phyloP scores from a whole-genome alignment of 23 red algal genomes.

The Pyropia haitanensis region DNA sequence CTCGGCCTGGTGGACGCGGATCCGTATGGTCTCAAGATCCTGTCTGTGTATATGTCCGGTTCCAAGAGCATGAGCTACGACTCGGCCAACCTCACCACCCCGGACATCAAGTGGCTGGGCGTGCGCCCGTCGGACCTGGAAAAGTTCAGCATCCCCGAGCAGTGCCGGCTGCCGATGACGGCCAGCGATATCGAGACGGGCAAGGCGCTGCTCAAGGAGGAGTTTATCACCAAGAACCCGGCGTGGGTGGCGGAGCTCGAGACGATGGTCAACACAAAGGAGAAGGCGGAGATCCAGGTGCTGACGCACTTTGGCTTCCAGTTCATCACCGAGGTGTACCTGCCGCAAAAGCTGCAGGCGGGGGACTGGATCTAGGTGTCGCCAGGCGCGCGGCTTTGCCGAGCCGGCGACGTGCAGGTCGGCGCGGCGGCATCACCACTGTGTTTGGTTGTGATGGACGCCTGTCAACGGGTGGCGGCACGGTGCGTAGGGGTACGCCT shows the following conservation, averaged over 20 bases:
- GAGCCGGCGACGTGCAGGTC: too few relatives aligned
- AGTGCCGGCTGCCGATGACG: constrained; percentile 81
- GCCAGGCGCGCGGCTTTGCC: too few relatives aligned
- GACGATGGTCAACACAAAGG: constrained; percentile 88
- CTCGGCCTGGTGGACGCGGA: constrained; percentile 92
- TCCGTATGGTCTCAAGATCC: constrained; percentile 89
- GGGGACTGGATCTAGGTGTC: constrained; percentile 69
- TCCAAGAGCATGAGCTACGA: constrained; percentile 96
- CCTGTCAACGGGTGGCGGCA: too few relatives aligned
- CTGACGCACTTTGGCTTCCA: constrained; percentile 89
- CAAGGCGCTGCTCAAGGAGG: constrained; percentile 83
- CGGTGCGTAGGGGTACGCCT: too few relatives aligned
- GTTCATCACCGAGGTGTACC: constrained; percentile 76
- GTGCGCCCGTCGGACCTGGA: constrained; percentile 81
- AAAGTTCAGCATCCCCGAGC: constrained; percentile 77
- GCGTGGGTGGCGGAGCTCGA: constrained; percentile 75
- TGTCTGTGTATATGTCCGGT: constrained; percentile 92
- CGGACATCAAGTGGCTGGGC: constrained; percentile 94
- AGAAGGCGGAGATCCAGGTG: constrained; percentile 94
- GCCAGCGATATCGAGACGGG: constrained; percentile 94
- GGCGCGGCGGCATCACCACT: too few relatives aligned
- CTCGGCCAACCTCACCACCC: constrained; percentile 84
- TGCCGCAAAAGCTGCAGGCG: constrained; percentile 66
- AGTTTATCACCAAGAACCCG: constrained; percentile 84
- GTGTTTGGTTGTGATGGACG: too few relatives aligned